Evolutionary conservation across 192 early-diverging fungal species (phyloP).

Genomic region (Coemansia sp.): DNA sequence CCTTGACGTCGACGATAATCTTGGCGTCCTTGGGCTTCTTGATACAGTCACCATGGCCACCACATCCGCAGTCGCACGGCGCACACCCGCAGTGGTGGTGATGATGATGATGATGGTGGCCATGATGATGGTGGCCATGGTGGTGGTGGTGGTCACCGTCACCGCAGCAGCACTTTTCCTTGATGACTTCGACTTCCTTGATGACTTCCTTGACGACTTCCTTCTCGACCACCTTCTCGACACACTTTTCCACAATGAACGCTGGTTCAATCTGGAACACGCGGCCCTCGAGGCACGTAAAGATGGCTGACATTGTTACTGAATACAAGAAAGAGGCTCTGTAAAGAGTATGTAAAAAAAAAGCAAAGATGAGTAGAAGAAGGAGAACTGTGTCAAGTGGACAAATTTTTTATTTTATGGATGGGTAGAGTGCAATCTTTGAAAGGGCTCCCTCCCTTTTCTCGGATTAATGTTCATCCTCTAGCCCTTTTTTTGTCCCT

Average conservation of each 20-base stretch:
- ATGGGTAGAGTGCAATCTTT: too few relatives aligned
- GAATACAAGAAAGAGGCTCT: neutral
- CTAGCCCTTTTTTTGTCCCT: too few relatives aligned
- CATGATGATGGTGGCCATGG: slow-evolving; percentile 1
- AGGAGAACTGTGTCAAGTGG: too few relatives aligned
- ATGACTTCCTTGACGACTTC: slow-evolving; percentile 28
- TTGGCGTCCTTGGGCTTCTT: slow-evolving; percentile 26
- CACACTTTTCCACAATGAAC: slow-evolving; percentile 42
- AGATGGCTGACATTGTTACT: slow-evolving; percentile 24
- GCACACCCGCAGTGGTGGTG: neutral
- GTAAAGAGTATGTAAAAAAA: too few relatives aligned
- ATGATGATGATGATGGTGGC: slow-evolving; percentile 12
- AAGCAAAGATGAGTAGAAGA: neutral
- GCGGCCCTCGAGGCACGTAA: slow-evolving; percentile 35
- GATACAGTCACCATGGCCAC: neutral
- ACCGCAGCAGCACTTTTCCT: slow-evolving; percentile 41
- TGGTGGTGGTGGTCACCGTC: neutral
- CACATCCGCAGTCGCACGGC: slow-evolving; percentile 5
- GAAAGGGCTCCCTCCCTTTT: too few relatives aligned
- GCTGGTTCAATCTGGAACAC: slow-evolving; percentile 40
- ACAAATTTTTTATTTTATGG: too few relatives aligned
- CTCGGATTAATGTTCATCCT: too few relatives aligned
- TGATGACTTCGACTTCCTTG: slow-evolving; percentile 22
- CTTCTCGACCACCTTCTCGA: slow-evolving; percentile 35
- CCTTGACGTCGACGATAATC: slow-evolving; percentile 33